phyloP scores from a whole-genome alignment of 352 stramenopile species.

The Phytophthora aleatoria region DNA sequence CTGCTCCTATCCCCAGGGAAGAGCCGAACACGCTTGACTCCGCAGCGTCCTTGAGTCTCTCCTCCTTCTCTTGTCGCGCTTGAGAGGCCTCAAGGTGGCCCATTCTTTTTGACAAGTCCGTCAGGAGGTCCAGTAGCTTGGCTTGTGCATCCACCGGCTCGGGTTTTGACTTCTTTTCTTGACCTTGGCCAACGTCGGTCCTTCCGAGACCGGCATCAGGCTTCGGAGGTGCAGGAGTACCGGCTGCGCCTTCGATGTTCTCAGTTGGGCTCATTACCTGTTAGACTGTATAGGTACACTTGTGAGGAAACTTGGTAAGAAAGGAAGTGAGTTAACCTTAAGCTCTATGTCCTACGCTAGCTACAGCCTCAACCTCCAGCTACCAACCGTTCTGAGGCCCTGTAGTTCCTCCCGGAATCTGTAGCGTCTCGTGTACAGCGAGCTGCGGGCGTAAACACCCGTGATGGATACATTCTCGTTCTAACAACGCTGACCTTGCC shows the following conservation, averaged over 20 bases:
- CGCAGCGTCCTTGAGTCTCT: background rate
- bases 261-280: background rate
- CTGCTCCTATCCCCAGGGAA: background rate
- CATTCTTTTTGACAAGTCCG: background rate
- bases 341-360: no score
- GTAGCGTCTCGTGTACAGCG: no score
- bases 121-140: background rate
- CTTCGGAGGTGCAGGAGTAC: background rate
- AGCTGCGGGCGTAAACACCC: no score
- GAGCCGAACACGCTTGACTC: background rate
- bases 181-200: background rate
- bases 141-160: background rate
- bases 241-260: background rate
- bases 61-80: background rate
- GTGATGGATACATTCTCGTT: no score
- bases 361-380: no score
- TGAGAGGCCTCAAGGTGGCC: background rate
- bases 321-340: no score
- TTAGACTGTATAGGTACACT: background rate
- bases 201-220: background rate
- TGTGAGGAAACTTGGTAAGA: no score
- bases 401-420: no score
- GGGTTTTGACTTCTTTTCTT: background rate
- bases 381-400: no score
- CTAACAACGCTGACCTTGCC: no score